These are phyloP conservation scores for Podila clonocystis DNA, from an alignment of 192 early-diverging fungal genomes.

Conservation along the genomic window DNA sequence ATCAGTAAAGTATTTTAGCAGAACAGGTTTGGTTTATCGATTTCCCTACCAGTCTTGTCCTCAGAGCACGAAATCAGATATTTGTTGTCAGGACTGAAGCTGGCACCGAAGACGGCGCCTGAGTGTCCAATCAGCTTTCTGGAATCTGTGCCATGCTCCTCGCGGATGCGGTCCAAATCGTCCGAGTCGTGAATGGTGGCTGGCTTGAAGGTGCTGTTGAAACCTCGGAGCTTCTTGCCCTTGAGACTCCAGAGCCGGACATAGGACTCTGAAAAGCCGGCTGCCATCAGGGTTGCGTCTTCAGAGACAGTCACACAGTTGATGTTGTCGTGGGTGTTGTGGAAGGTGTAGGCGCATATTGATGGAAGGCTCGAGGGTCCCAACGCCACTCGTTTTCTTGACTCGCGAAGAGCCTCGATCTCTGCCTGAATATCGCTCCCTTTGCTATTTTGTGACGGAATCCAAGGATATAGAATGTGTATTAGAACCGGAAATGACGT, in stretches of 20 bases:
- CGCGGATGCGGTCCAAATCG: constrained; percentile 70
- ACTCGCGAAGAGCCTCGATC: constrained; percentile 80
- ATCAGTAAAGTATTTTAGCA: no score
- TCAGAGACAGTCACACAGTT: constrained; percentile 87
- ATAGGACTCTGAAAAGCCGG: constrained; percentile 95
- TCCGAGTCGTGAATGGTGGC: constrained; percentile 61
- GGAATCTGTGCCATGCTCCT: constrained; percentile 65
- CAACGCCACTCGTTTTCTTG: constrained; percentile 78
- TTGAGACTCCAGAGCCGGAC: constrained; percentile 93
- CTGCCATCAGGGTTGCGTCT: constrained; percentile 84
- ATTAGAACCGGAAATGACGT: not conserved
- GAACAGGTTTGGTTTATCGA: not conserved
- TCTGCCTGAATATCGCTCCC: constrained; percentile 83
- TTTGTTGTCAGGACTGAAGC: constrained; percentile 86
- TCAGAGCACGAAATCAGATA: constrained; percentile 92
- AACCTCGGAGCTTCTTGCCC: constrained; percentile 73
- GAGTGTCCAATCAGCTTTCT: constrained; percentile 89
- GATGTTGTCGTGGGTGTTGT: constrained; percentile 90
- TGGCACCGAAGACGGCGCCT: constrained; percentile 88
- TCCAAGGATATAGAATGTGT: not conserved
- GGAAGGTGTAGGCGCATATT: constrained; percentile 95
- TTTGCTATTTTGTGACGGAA: constrained; percentile 57
- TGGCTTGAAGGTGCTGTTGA: constrained; percentile 70
- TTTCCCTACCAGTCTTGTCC: constrained; percentile 81
- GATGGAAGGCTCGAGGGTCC: constrained; percentile 78